A percentile compares a stretch with the other conserved stretches of the same genome.
Evolutionary conservation across 2,329 filamentous ascomycete species (phyloP).

Genomic region (Saccharata proteae): DNA sequence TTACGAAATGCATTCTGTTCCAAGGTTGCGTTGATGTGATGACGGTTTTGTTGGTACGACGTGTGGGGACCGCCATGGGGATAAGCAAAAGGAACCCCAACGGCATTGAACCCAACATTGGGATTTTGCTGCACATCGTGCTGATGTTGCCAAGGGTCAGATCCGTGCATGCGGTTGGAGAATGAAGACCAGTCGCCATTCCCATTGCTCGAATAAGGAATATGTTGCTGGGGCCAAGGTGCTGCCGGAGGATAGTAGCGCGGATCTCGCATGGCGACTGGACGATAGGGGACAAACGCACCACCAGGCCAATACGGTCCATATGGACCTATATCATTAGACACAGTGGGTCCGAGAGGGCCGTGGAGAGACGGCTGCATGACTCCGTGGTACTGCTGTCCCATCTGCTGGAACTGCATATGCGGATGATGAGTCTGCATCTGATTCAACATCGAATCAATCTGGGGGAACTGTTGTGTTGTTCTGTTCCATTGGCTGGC

Average conservation of each 20-base stretch:
- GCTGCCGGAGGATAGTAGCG: conserved; percentile 21
- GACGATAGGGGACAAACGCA: conserved; percentile 27
- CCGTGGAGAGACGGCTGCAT: conserved; percentile 23
- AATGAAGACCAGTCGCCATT: conserved; percentile 14
- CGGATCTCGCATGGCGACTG: conserved; percentile 28
- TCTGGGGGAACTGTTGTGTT: conserved; percentile 36
- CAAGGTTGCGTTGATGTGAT: background rate
- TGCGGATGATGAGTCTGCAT: conserved; percentile 42
- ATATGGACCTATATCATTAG: conserved; percentile 28
- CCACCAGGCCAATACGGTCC: conserved; percentile 31
- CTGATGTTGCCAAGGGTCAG: conserved; percentile 2
- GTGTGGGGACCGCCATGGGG: too few species aligned
- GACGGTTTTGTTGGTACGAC: too few species aligned
- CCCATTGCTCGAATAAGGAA: conserved; percentile 13
- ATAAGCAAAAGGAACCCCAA: conserved; percentile 1
- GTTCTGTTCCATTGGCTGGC: conserved; percentile 26
- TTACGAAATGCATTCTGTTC: too few species aligned
- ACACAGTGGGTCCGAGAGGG: conserved; percentile 25
- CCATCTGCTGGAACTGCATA: conserved; percentile 39
- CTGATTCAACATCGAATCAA: conserved; percentile 52
- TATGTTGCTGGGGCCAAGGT: conserved; percentile 21
- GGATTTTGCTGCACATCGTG: conserved; percentile 2
- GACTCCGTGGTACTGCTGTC: conserved; percentile 18
- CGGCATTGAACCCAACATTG: conserved; percentile 3
- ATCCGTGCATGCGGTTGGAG: conserved; percentile 11